Evolutionary conservation across 2,329 filamentous ascomycete species (phyloP).

Genomic region (Colletotrichum acutatum): DNA sequence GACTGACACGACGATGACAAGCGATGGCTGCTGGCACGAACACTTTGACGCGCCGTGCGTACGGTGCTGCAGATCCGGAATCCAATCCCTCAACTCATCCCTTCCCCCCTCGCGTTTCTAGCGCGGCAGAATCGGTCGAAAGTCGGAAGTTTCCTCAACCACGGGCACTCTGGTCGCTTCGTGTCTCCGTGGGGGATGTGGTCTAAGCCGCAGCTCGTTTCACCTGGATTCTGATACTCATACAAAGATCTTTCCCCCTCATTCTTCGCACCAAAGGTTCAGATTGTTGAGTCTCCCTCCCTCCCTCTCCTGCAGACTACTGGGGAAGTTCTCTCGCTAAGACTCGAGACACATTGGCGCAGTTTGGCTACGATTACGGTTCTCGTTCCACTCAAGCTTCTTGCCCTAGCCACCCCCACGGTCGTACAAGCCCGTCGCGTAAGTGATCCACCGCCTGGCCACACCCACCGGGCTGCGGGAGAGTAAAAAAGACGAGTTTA

Average conservation of each 20-base stretch:
- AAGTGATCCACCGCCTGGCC: background rate
- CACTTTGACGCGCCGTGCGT: conserved; percentile 33
- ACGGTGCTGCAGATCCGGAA: background rate
- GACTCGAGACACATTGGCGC: conserved; percentile 21
- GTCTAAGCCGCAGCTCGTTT: conserved; percentile 20
- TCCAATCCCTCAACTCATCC: background rate
- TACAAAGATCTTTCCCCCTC: background rate
- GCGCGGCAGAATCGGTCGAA: conserved; percentile 22
- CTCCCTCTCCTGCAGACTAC: background rate
- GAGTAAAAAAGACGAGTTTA: background rate
- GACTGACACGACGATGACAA: conserved; percentile 3
- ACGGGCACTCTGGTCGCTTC: background rate
- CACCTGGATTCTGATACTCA: conserved; percentile 31
- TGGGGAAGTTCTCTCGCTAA: background rate
- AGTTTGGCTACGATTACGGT: background rate
- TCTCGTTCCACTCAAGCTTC: background rate
- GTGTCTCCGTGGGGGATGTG: background rate
- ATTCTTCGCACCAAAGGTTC: background rate
- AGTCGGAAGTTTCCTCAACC: background rate
- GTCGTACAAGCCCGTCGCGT: background rate
- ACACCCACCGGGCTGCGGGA: conserved; percentile 4
- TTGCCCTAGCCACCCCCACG: conserved; percentile 15
- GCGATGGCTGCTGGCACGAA: conserved; percentile 6
- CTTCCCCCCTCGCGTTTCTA: conserved; percentile 16
- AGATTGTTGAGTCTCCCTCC: background rate